Evolutionary conservation across 176 grass and related monocot genomes (phyloP).

Genomic region (Oryza brachyantha): DNA sequence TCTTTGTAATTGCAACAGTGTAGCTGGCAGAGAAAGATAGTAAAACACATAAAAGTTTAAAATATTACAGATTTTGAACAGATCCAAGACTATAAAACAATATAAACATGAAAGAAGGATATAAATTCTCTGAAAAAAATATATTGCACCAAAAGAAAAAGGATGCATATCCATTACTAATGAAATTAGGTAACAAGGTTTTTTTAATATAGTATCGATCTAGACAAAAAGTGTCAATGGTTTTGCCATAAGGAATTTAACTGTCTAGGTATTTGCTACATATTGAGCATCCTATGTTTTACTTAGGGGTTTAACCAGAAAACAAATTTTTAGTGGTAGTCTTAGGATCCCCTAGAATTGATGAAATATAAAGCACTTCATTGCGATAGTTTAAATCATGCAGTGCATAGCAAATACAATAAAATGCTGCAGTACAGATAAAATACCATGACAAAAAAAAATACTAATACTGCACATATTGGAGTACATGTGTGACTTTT

Average conservation of each 20-base stretch:
- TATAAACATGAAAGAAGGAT: conserved; percentile 2
- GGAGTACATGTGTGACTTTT: not conserved
- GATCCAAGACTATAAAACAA: conserved; percentile 2
- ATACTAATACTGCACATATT: not conserved
- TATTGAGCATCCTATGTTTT: conserved; percentile 5
- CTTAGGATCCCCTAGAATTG: not conserved
- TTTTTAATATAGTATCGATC: conserved; percentile 10
- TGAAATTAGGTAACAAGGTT: not conserved
- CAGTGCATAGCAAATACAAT: not conserved
- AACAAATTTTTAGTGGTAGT: not conserved
- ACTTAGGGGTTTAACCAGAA: not conserved
- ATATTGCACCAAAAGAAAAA: conserved; percentile 14
- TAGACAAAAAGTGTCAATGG: conserved; percentile 5
- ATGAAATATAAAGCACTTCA: conserved; percentile 1
- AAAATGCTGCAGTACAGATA: not conserved
- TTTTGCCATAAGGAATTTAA: not conserved
- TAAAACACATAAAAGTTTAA: conserved; percentile 6
- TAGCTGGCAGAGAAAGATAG: not conserved
- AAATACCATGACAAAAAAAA: conserved; percentile 3
- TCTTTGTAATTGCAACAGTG: not conserved
- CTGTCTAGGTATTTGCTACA: not conserved
- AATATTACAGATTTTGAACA: not conserved
- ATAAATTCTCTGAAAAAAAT: conserved; percentile 6
- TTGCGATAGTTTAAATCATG: conserved; percentile 8
- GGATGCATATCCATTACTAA: not conserved